Evolutionary conservation across 2,329 filamentous ascomycete genomes (phyloP).

Genomic region (Penicillium nordicum): DNA sequence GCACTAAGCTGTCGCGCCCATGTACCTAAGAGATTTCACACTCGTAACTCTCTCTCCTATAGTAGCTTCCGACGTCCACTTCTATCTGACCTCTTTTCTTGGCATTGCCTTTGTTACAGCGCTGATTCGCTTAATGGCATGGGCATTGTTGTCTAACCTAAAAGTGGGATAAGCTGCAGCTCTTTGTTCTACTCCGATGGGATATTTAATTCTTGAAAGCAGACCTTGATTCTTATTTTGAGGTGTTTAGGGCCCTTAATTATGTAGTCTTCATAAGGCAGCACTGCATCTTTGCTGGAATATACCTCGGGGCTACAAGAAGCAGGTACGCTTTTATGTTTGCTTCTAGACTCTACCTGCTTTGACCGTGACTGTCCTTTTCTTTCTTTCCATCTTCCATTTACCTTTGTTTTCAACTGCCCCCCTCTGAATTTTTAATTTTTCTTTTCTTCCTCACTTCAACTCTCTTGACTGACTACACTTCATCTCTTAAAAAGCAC

Average conservation of each 20-base stretch:
- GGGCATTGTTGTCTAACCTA: not conserved
- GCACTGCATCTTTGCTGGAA: not conserved
- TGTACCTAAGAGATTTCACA: not conserved
- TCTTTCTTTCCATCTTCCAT: not conserved
- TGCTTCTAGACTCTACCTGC: not conserved
- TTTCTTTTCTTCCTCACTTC: not conserved
- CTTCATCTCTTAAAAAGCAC: not conserved
- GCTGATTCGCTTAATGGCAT: not conserved
- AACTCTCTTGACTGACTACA: not conserved
- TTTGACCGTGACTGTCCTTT: not conserved
- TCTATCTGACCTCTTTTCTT: not conserved
- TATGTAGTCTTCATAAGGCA: not conserved
- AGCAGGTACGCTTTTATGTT: not conserved
- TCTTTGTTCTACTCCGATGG: not conserved
- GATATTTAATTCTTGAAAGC: not conserved
- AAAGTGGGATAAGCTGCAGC: not conserved
- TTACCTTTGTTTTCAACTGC: not conserved
- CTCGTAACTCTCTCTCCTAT: not conserved
- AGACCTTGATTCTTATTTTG: not conserved
- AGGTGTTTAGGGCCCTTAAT: not conserved
- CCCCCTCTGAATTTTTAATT: not conserved
- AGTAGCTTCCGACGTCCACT: no score
- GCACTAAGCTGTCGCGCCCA: not conserved
- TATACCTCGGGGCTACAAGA: not conserved
- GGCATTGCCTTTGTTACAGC: not conserved